Evolutionary conservation across 768 basidiomycete genomes (phyloP).

Genomic region (Tricholoma sp.): DNA sequence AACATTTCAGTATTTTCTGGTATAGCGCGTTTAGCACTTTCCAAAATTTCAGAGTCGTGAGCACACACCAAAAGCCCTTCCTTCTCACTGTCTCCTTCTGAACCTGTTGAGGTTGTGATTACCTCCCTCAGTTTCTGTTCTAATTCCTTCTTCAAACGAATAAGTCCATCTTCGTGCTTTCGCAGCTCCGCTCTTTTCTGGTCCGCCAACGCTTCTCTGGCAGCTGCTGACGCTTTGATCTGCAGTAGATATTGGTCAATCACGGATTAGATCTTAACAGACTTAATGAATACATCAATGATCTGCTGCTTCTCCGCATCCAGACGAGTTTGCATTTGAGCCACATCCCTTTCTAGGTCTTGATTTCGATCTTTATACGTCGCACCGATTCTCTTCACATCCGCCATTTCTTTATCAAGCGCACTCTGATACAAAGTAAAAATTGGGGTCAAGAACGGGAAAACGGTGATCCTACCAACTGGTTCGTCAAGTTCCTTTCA

Average conservation of each 20-base stretch:
- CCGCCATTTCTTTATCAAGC: constrained; percentile 41
- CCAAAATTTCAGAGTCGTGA: background rate
- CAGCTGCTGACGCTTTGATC: background rate
- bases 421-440: constrained; percentile 22
- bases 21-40: background rate
- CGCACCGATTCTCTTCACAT: constrained; percentile 26
- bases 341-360: constrained; percentile 24
- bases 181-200: constrained; percentile 32
- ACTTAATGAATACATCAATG: constrained; percentile 30
- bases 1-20: constrained; percentile 83
- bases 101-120: constrained; percentile 20
- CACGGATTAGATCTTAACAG: background rate
- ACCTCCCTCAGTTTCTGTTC: constrained; percentile 50
- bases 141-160: constrained; percentile 42
- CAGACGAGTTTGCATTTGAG: constrained; percentile 26
- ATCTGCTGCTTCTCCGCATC: constrained; percentile 35
- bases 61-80: constrained; percentile 45
- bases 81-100: constrained; percentile 1
- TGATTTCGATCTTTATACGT: constrained; percentile 19
- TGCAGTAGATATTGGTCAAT: background rate
- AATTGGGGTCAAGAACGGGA: background rate
- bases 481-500: constrained; percentile 53
- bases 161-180: constrained; percentile 43
- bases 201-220: background rate
- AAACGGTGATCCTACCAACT: constrained; percentile 46